These are phyloP conservation scores for Linum tenue DNA, from an alignment of 345 rosid species.

Conservation along the genomic window DNA sequence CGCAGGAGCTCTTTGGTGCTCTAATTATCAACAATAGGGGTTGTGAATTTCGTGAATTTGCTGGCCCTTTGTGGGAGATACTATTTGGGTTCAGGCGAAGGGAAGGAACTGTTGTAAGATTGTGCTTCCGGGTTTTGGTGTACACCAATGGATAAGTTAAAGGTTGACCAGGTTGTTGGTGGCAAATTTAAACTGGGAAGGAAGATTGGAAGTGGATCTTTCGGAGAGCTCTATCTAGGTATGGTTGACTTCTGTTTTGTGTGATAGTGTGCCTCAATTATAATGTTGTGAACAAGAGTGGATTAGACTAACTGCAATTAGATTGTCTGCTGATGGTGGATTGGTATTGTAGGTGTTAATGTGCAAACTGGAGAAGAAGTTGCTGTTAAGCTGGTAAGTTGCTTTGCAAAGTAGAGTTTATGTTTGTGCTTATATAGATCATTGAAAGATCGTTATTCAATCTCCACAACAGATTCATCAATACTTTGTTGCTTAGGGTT, in stretches of 20 bases:
- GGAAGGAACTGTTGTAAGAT: not conserved
- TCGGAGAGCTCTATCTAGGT: conserved; percentile 89
- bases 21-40: not conserved
- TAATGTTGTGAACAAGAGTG: too few species aligned
- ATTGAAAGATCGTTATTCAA: not conserved
- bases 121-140: not conserved
- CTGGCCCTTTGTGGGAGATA: too few species aligned
- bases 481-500: not conserved
- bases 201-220: conserved; percentile 95
- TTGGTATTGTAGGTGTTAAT: conserved; percentile 44
- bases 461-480: not conserved
- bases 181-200: conserved; percentile 91
- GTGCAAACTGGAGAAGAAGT: conserved; percentile 79
- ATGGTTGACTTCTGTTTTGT: conserved; percentile 8
- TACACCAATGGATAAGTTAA: conserved; percentile 13
- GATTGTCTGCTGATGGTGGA: conserved; percentile 2
- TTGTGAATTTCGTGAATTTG: not conserved
- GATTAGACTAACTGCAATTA: too few species aligned
- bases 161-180: conserved; percentile 61
- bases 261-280: not conserved
- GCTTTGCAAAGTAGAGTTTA: not conserved
- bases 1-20: not conserved
- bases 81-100: not conserved
- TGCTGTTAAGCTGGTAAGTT: conserved; percentile 70
- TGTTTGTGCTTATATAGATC: not conserved